These are phyloP conservation scores for Metarhizium humberi DNA, from an alignment of 2,329 filamentous ascomycete genomes.

Conservation along the genomic window DNA sequence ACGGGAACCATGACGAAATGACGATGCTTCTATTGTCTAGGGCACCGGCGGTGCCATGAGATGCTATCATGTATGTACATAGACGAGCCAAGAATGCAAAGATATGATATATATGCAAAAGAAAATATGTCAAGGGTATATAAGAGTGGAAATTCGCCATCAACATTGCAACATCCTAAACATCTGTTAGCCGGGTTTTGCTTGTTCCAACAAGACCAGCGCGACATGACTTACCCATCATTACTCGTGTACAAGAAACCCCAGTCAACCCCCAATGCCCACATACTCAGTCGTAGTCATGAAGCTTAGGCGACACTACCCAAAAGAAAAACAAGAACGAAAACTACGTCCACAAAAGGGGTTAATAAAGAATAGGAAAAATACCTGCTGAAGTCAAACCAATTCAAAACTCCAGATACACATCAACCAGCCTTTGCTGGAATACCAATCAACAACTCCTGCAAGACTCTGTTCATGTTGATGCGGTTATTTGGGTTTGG, in stretches of 20 bases:
- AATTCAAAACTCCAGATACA: neutral
- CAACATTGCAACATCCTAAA: neutral
- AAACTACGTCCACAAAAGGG: neutral
- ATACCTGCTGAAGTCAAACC: neutral
- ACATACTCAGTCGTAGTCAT: neutral
- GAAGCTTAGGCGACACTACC: neutral
- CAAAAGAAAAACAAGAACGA: neutral
- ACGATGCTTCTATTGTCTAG: neutral
- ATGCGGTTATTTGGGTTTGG: slow-evolving; percentile 42
- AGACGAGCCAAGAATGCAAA: neutral
- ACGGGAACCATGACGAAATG: neutral
- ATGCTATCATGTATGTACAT: neutral
- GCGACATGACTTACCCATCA: neutral
- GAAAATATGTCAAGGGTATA: neutral
- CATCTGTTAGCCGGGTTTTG: neutral
- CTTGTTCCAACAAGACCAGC: neutral
- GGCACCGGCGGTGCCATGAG: neutral
- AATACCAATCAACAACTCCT: slow-evolving; percentile 28
- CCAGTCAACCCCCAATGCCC: neutral
- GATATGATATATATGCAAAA: neutral
- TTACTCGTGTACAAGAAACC: neutral
- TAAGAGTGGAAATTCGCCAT: slow-evolving; percentile 1
- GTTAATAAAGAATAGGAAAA: neutral
- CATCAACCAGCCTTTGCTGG: slow-evolving; percentile 5
- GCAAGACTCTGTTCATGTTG: slow-evolving; percentile 42